These are phyloP conservation scores for Tardiomyces depauwii DNA, from an alignment of 1,139 yeast species.

Conservation along the genomic window DNA sequence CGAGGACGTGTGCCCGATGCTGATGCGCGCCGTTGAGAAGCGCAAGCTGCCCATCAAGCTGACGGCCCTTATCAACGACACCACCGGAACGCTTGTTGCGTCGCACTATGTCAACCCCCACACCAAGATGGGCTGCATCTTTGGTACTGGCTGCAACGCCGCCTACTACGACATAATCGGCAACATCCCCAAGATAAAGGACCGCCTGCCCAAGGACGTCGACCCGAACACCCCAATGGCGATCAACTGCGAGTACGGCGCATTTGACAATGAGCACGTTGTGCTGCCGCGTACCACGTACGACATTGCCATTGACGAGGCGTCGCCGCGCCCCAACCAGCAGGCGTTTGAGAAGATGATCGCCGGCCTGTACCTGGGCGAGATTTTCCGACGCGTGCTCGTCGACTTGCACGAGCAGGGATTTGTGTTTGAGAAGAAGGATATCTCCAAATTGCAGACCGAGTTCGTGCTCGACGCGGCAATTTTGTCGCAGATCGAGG, in stretches of 20 bases:
- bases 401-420: slow-evolving; percentile 60
- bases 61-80: slow-evolving; percentile 90
- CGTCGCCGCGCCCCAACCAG: slow-evolving; percentile 94
- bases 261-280: slow-evolving; percentile 82
- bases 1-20: slow-evolving; percentile 84
- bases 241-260: slow-evolving; percentile 96
- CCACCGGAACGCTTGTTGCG: slow-evolving; percentile 95
- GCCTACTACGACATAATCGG: slow-evolving; percentile 79
- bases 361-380: slow-evolving; percentile 94
- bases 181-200: slow-evolving; percentile 76
- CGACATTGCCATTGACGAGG: slow-evolving; percentile 67
- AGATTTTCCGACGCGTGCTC: slow-evolving; percentile 70
- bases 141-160: slow-evolving; percentile 96
- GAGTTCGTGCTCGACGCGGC: slow-evolving; percentile 81
- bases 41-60: slow-evolving; percentile 67
- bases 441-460: slow-evolving; percentile 44
- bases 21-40: slow-evolving; percentile 61
- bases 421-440: slow-evolving; percentile 58
- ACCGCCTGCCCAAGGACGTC: slow-evolving; percentile 54
- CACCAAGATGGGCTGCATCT: slow-evolving; percentile 89
- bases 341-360: slow-evolving; percentile 97
- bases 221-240: slow-evolving; percentile 68
- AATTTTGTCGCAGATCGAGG: slow-evolving; percentile 76
- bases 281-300: slow-evolving; percentile 80
- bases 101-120: slow-evolving; percentile 84